Conservation (phyloP, 1,284 basidiomycete genomes). For the Leccinum pachyderme region DNA sequence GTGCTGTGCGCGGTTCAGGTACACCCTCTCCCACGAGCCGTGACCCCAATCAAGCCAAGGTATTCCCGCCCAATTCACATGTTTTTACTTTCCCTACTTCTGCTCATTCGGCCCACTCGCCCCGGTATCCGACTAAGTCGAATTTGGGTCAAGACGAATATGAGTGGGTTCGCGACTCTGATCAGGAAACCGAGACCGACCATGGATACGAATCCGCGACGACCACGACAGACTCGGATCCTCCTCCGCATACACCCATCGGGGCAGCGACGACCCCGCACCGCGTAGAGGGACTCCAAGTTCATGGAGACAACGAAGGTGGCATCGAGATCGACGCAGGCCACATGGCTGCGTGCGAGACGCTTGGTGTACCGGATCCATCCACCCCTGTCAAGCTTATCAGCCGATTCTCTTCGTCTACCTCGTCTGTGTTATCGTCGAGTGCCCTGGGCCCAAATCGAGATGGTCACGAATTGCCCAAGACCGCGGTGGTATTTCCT, state of each 20-base stretch:
- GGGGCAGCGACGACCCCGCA: conserved; percentile 12
- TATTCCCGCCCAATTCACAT: conserved; percentile 4
- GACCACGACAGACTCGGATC: conserved; percentile 32
- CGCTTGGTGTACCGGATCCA: conserved; percentile 10
- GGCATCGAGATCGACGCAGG: conserved; percentile 15
- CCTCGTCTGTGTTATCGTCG: conserved; percentile 1
- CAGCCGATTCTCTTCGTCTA: conserved; percentile 8
- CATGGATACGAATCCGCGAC: conserved; percentile 29
- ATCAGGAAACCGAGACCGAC: conserved; percentile 27
- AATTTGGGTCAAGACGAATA: conserved; percentile 7
- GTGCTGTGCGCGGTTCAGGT: conserved; percentile 14
- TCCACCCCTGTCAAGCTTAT: conserved; percentile 18
- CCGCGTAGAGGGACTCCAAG: conserved; percentile 4
- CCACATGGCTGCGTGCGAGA: conserved; percentile 1
- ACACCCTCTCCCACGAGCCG: conserved; percentile 10
- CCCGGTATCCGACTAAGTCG: conserved; percentile 1
- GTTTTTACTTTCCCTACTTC: conserved; percentile 2
- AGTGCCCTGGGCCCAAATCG: neutral
- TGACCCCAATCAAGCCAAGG: conserved; percentile 12
- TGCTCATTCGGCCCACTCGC: neutral
- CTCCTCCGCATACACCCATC: conserved; percentile 27
- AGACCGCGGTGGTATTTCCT: conserved; percentile 21
- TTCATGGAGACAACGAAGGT: conserved; percentile 18
- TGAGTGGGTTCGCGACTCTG: conserved; percentile 11
- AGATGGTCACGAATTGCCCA: conserved; percentile 9